Evolutionary conservation across 768 basidiomycete genomes (phyloP), one percentile per base, ranked within the genome.

Genomic region (Hericium coralloides): DNA sequence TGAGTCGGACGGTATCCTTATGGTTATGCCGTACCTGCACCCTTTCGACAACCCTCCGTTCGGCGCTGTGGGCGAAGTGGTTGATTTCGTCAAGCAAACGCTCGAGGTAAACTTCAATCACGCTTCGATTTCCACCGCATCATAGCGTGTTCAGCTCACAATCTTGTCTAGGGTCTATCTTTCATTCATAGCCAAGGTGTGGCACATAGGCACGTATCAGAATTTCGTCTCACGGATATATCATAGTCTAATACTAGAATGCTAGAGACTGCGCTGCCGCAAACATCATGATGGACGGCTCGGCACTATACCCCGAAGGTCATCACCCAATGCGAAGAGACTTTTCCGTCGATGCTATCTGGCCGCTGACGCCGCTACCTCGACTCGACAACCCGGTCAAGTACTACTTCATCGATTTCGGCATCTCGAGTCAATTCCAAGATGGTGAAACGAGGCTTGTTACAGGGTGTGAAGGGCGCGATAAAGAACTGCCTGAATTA

Each of bases 341-440:
- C 43, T 66, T 56, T 38, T 61, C 72, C 14, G 65, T 65, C 0
- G 73, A 74, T 55, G 72, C 67, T 1, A 58, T 70, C 17, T 63
- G 67, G 0, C 58, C 63, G 2, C 52, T 72, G 14, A 48, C 53
- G 12, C 69, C 70, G 0, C 58, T 70, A 10, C 60, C 69, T 2
- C 66, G 73, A 26, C 69, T 68, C n/a, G 67, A 69, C 36, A 60
- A 69, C 45, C 67, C 73, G 3, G 72, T 76, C 7, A 67, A 69
- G 5, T 76, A 76, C 60, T 70, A 69, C 49, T 72, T 73, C 45
- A 66, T 74, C 47, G 73, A 73, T 37, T 75, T 70, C 55, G 73
- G 70, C 10, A 60, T 60, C 18, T 48, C 71, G 56, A 43, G 56
- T 55, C 55, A 60, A 2, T 62, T 64, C 36, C 38, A 52, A 1